These are phyloP conservation scores for Podospora anserina DNA, from an alignment of 495 filamentous ascomycete species.

Conservation along the genomic window DNA sequence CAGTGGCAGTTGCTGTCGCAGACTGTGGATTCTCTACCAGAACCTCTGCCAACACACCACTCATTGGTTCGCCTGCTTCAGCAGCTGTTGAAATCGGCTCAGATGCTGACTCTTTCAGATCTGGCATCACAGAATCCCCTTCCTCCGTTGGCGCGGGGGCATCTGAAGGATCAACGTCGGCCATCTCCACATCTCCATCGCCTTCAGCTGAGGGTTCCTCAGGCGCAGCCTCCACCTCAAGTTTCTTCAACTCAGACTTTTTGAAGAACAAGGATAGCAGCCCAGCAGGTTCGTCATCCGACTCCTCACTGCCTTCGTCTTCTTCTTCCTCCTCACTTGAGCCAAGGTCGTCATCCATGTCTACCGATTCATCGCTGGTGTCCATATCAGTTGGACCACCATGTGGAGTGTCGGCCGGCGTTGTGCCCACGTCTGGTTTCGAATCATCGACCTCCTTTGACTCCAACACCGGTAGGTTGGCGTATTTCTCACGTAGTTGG, in stretches of 20 bases:
- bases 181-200: constrained; percentile 32
- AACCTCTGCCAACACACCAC: not conserved
- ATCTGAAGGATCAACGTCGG: constrained; percentile 23
- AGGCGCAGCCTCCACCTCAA: constrained; percentile 32
- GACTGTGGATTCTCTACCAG: not conserved
- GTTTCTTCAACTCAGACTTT: constrained; percentile 46
- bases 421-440: constrained; percentile 10
- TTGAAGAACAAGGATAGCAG: constrained; percentile 64
- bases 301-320: constrained; percentile 51
- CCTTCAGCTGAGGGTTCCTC: constrained; percentile 10
- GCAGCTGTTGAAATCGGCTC: not conserved
- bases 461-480: constrained; percentile 53
- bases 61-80: not conserved
- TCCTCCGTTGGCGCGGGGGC: not conserved
- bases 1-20: not conserved
- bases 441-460: constrained; percentile 21
- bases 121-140: constrained; percentile 35
- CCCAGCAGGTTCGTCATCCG: constrained; percentile 52
- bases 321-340: constrained; percentile 61
- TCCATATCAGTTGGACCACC: constrained; percentile 45
- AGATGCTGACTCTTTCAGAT: constrained; percentile 25
- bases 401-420: constrained; percentile 26
- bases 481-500: constrained; percentile 75
- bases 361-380: constrained; percentile 73
- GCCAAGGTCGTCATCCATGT: constrained; percentile 84